These are phyloP conservation scores for Penicillium bialowiezense DNA, from an alignment of 495 filamentous ascomycete genomes.

Conservation along the genomic window DNA sequence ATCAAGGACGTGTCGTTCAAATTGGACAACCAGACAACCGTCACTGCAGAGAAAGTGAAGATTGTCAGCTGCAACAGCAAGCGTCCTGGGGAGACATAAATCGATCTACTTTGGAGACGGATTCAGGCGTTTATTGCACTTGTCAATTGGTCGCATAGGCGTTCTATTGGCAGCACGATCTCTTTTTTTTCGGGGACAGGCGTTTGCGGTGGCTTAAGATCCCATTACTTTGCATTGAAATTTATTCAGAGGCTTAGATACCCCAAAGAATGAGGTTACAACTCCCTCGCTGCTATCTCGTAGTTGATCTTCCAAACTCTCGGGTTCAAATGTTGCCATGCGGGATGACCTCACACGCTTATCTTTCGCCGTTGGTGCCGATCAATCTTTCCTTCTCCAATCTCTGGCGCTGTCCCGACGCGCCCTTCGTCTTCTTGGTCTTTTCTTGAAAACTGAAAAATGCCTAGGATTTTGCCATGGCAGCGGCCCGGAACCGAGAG, in stretches of 20 bases:
- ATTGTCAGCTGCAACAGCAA: constrained; percentile 96
- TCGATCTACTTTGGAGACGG: neutral
- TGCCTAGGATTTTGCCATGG: constrained; percentile 49
- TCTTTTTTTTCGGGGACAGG: constrained; percentile 10
- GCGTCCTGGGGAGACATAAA: constrained; percentile 65
- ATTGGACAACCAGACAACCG: constrained; percentile 71
- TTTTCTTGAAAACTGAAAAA: constrained; percentile 7
- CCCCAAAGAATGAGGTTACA: constrained; percentile 13
- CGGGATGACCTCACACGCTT: constrained; percentile 24
- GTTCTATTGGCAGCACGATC: constrained; percentile 17
- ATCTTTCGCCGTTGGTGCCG: constrained; percentile 11
- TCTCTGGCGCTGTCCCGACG: neutral
- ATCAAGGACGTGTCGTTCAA: constrained; percentile 99
- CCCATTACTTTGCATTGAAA: constrained; percentile 10
- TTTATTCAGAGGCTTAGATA: constrained; percentile 19
- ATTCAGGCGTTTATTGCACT: constrained; percentile 15
- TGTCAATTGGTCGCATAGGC: constrained; percentile 13
- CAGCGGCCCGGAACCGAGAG: constrained; percentile 10
- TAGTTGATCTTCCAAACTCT: neutral
- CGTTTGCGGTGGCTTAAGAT: constrained; percentile 9
- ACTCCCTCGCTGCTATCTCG: neutral
- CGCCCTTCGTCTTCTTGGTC: neutral
- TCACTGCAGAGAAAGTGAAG: constrained; percentile 82
- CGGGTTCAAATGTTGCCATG: neutral
- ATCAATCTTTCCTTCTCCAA: constrained; percentile 5